Conservation (phyloP, 2,329 filamentous ascomycete species). For the Aspergillus sp. region DNA sequence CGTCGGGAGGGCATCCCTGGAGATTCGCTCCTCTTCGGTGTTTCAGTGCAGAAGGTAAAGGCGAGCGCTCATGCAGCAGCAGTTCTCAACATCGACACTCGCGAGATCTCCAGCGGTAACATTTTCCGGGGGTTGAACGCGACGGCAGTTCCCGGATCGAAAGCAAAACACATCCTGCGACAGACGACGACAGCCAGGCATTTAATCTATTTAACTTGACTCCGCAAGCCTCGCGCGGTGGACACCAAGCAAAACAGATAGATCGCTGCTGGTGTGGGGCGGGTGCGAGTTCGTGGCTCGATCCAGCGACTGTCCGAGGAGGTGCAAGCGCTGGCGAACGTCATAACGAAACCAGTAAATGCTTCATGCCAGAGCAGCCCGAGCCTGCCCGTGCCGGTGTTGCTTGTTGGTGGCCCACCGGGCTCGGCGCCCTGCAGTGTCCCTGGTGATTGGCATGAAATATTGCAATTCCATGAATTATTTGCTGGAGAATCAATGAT, state of each 20-base stretch:
- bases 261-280: conserved; percentile 17
- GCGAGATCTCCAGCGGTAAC: background rate
- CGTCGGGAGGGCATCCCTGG: conserved; percentile 20
- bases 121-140: background rate
- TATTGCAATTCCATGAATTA: background rate
- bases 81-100: background rate
- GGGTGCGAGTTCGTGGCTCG: conserved; percentile 5
- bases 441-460: conserved; percentile 3
- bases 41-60: background rate
- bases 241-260: conserved; percentile 9
- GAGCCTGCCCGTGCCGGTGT: conserved; percentile 2
- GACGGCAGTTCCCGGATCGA: background rate
- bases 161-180: background rate
- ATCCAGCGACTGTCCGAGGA: conserved; percentile 4
- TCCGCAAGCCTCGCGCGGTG: conserved; percentile 5
- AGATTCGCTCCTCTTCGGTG: background rate
- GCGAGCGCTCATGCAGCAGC: background rate
- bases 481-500: background rate
- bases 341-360: conserved; percentile 23
- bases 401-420: conserved; percentile 9
- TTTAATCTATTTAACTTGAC: conserved; percentile 19
- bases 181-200: conserved; percentile 7
- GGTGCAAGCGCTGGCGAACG: conserved; percentile 6
- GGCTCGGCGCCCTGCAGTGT: conserved; percentile 12
- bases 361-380: conserved; percentile 3